Base-by-base conservation (phyloP, 192 early-diverging fungal genomes). In the Pilobolus umbonatus region DNA sequence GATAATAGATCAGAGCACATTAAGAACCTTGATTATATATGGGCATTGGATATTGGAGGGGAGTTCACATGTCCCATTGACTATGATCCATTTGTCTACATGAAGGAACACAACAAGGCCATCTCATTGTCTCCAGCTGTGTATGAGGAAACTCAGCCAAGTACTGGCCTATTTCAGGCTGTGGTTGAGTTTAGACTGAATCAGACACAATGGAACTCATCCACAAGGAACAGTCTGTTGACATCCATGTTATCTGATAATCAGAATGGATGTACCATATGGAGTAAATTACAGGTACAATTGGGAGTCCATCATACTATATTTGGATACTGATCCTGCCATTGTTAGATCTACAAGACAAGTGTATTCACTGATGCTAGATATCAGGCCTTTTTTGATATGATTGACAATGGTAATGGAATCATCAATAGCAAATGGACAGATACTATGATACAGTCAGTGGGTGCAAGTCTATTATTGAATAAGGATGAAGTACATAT, bases 381-480 rank as follows among this genome's bases (percentile, higher is more conserved):
- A 30, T 89, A 85, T 60, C 60, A 74, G 42, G 62, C 61, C 19
- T 89, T 73, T 64, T 89, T 88, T 62, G 71, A 87, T 10, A 55
- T 72, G 52, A 62, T 90, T 26, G 87, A 88, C 65, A 45, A 61
- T 22, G 56, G 63, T 5, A 87, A 87, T 47, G 87, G 87, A 15
- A 85, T 89, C 70, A 88, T 83, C 47, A 88, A 89, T 67, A 85
- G 83, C 61, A 65, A 83, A 29, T 86, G 81, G 81, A 36, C 84
- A 64, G 88, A 85, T 31, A 85, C 87, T 43, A 75, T 91, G 0
- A 74, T 90, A 9, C 87, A 88, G 56, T 78, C 85, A 2, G 73
- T 90, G 12, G 84, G 75, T 17, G 78, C 75, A 25, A 80, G 73
- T 5, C 36, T 88, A 55, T 78, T 81, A 53, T 59, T 90, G 44